Base-by-base conservation (phyloP, 2,329 filamentous ascomycete species). In the Escovopsis sp. region DNA sequence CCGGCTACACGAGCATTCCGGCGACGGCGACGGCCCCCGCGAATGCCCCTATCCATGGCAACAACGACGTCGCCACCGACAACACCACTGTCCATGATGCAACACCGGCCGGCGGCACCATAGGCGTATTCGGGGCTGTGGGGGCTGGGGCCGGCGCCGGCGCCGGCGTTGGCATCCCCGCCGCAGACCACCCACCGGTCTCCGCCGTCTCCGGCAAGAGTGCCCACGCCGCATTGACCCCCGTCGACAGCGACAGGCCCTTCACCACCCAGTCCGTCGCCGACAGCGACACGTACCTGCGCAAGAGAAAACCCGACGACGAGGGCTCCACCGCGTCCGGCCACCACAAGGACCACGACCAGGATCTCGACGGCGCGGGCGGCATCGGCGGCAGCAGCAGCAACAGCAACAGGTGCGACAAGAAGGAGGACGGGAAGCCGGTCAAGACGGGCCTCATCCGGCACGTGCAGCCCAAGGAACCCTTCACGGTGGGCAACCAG, bases 401-500 rank as follows among this genome's bases (percentile, higher is more conserved):
- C 27, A n/a, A n/a, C 12, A 9, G n/a, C 21, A 11, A 11, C 21
- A 11, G 21, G 8, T 18, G 31, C 15, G 27, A 28, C 12, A 36
- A 38, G n/a, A n/a, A 28, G 13, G 36, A 38, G 15, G 27, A 50
- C 32, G 52, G 54, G n/a, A 53, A 63, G 37, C 57, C 63, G 36
- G 58, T 56, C 36, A 51, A 57, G 28, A 49, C 53, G 15, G 46
- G 56, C 7, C 42, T 70, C 19, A 58, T 70, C 48, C 62, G 61
- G 27, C 51, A 63, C 23, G 48, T 70, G 14, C 41, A 62, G n/a
- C 63, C 66, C 10, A 68, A 67, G 44, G 57, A 61, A 39, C 63
- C 68, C 2, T 79, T 72, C 39, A 79, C 75, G 0, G 48, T 71
- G 8, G 58, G 58, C 40, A 76, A 77, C 47, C 81, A 87, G 55